Evolutionary conservation across 2,329 filamentous ascomycete species (phyloP).

Genomic region (Exserohilum turcica): DNA sequence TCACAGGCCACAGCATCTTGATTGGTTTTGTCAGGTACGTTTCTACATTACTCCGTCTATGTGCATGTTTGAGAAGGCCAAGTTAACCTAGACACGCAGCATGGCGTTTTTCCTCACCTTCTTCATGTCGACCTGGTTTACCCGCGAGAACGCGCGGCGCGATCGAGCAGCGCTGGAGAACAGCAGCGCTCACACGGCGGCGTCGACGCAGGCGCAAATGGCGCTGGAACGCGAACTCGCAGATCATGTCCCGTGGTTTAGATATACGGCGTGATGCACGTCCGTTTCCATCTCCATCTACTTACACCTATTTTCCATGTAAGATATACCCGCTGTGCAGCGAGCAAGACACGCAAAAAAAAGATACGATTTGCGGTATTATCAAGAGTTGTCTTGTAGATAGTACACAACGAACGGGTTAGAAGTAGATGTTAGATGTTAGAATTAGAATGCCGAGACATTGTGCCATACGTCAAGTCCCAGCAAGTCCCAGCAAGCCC

Average conservation of each 20-base stretch:
- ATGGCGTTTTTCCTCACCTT: slow-evolving; percentile 59
- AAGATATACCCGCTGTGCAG: no score
- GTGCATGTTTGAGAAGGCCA: neutral
- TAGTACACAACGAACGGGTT: no score
- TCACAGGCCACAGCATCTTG: slow-evolving; percentile 54
- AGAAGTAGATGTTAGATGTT: no score
- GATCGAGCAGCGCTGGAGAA: slow-evolving; percentile 54
- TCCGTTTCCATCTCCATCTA: no score
- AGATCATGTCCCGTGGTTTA: slow-evolving; percentile 58
- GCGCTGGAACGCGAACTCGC: slow-evolving; percentile 59
- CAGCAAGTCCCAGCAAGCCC: no score
- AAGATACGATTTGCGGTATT: no score
- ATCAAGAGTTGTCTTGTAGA: no score
- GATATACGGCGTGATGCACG: slow-evolving; percentile 33
- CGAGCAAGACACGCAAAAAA: no score
- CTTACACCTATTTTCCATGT: no score
- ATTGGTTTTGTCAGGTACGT: slow-evolving; percentile 51
- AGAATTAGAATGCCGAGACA: no score
- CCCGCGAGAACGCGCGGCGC: slow-evolving; percentile 61
- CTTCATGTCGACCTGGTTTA: slow-evolving; percentile 64
- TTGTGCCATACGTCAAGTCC: no score
- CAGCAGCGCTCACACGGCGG: slow-evolving; percentile 52
- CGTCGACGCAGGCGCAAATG: slow-evolving; percentile 62
- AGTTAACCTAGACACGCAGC: slow-evolving; percentile 23
- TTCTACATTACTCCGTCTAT: neutral